Conservation (phyloP, 2,329 filamentous ascomycete species). For the Metarhizium anisopliae region DNA sequence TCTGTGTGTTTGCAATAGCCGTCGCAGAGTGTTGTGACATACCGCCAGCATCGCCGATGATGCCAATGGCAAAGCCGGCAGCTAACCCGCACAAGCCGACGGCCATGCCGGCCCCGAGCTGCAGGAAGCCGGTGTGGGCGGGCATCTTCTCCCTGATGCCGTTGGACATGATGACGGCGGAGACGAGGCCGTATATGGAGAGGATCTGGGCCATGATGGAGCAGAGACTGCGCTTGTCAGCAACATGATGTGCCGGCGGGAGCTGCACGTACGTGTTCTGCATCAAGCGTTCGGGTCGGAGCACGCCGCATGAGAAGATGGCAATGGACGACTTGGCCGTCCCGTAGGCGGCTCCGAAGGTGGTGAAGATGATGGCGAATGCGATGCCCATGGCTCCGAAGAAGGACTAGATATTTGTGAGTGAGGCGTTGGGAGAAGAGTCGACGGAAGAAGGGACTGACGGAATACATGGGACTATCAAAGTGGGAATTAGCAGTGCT, state of each 20-base stretch:
- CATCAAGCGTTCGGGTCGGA: slow-evolving; percentile 35
- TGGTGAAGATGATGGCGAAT: slow-evolving; percentile 42
- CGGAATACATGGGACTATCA: slow-evolving; percentile 34
- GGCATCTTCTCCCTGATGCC: slow-evolving; percentile 31
- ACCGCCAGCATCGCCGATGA: slow-evolving; percentile 37
- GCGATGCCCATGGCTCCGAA: slow-evolving; percentile 33
- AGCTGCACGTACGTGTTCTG: slow-evolving; percentile 17
- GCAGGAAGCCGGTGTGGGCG: slow-evolving; percentile 32
- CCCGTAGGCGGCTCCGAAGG: slow-evolving; percentile 37
- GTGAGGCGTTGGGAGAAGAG: background rate
- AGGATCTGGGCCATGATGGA: slow-evolving; percentile 40
- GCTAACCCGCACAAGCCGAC: slow-evolving; percentile 36
- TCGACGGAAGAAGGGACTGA: slow-evolving; percentile 17
- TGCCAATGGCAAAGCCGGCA: slow-evolving; percentile 37
- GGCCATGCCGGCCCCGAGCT: slow-evolving; percentile 33
- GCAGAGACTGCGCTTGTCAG: slow-evolving; percentile 20
- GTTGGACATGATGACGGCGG: slow-evolving; percentile 34
- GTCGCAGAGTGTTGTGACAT: slow-evolving; percentile 7
- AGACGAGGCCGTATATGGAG: slow-evolving; percentile 37
- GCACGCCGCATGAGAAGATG: slow-evolving; percentile 34
- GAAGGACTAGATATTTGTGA: slow-evolving; percentile 23
- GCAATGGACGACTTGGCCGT: slow-evolving; percentile 33
- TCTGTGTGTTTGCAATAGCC: background rate
- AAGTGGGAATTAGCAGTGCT: slow-evolving; percentile 2
- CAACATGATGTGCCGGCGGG: no score